These are phyloP conservation scores for Neohortaea acidophila DNA, from an alignment of 495 filamentous ascomycete species.

Conservation along the genomic window DNA sequence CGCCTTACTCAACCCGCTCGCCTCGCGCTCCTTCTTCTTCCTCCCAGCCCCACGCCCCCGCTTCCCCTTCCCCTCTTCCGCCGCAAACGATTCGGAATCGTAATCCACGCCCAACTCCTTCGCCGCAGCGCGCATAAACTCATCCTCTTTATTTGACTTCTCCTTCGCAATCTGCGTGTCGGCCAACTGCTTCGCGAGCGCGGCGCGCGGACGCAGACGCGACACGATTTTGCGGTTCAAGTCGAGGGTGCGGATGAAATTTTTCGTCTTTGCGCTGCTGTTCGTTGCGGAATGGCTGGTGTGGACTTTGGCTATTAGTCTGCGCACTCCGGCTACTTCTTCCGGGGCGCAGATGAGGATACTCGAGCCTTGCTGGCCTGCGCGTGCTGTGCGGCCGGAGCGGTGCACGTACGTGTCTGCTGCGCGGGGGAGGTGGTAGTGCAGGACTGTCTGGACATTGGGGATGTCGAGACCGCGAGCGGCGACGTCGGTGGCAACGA, in stretches of 20 bases:
- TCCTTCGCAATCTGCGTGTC: conserved; percentile 74
- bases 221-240: conserved; percentile 66
- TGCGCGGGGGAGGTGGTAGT: conserved; percentile 86
- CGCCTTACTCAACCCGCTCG: conserved; percentile 47
- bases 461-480: conserved; percentile 94
- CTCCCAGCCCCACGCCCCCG: conserved; percentile 52
- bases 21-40: conserved; percentile 59
- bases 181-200: conserved; percentile 66
- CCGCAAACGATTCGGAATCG: conserved; percentile 72
- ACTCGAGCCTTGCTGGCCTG: conserved; percentile 56
- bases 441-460: conserved; percentile 68
- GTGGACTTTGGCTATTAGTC: conserved; percentile 80
- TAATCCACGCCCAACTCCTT: conserved; percentile 91
- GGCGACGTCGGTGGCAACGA: conserved; percentile 90
- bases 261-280: conserved; percentile 35
- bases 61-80: conserved; percentile 40
- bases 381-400: conserved; percentile 87
- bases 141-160: conserved; percentile 65
- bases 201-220: conserved; percentile 56
- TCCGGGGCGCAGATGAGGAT: conserved; percentile 83
- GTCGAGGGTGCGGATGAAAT: conserved; percentile 61
- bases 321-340: conserved; percentile 67
- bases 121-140: conserved; percentile 69
- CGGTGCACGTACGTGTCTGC: conserved; percentile 92
- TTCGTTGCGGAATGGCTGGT: conserved; percentile 23